Conservation (phyloP, 495 filamentous ascomycete genomes). For the Daldinia caldariorum region DNA sequence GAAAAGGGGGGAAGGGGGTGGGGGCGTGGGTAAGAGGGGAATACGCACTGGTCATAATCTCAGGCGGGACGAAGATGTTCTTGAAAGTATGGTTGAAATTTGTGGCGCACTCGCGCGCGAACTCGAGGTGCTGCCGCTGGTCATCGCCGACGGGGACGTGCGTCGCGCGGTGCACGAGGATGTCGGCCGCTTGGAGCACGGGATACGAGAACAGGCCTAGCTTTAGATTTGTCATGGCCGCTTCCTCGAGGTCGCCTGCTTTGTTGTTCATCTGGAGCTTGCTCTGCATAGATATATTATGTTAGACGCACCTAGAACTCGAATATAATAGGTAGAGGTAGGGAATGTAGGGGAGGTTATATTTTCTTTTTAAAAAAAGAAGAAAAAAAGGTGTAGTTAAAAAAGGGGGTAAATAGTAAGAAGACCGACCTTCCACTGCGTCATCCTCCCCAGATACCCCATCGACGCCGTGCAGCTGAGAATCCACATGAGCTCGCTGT, state of each 20-base stretch:
- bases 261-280: conserved; percentile 72
- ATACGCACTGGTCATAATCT: conserved; percentile 77
- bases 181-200: conserved; percentile 93
- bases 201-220: conserved; percentile 97
- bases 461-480: conserved; percentile 87
- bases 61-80: conserved; percentile 69
- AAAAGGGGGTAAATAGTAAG: background rate
- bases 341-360: too few species aligned
- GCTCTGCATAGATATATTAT: conserved; percentile 59
- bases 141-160: conserved; percentile 97
- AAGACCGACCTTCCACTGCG: conserved; percentile 88
- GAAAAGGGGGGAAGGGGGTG: conserved; percentile 5
- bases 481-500: conserved; percentile 95
- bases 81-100: conserved; percentile 82
- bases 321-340: too few species aligned
- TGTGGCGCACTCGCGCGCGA: conserved; percentile 81
- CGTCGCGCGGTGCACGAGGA: conserved; percentile 86
- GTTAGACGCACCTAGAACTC: conserved; percentile 10
- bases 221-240: conserved; percentile 69
- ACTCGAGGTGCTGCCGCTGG: conserved; percentile 93
- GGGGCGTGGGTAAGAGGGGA: too few species aligned
- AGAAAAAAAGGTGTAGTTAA: too few species aligned
- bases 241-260: conserved; percentile 60
- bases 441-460: conserved; percentile 93
- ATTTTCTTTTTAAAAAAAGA: too few species aligned